Evolutionary conservation across 306 rosid species (phyloP).

Genomic region (Herpetospermum pedunculosum): DNA sequence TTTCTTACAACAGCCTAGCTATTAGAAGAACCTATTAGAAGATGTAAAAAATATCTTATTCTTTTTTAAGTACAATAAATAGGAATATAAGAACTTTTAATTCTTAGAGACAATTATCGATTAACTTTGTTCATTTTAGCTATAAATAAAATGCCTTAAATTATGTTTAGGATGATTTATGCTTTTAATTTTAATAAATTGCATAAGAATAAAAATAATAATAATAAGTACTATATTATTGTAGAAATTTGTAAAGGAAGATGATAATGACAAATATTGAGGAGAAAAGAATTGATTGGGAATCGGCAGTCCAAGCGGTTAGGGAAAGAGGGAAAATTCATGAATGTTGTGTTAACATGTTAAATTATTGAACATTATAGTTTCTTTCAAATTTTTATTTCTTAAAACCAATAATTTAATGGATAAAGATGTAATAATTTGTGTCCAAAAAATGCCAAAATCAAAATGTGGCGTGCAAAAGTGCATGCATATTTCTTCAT

Average conservation of each 20-base stretch:
- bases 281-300: not conserved
- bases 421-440: not conserved
- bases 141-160: too few species aligned
- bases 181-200: too few species aligned
- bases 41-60: too few species aligned
- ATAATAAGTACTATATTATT: not conserved
- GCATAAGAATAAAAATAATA: too few species aligned
- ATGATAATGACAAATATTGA: not conserved
- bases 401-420: conserved; percentile 1
- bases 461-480: not conserved
- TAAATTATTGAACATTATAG: not conserved
- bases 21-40: too few species aligned
- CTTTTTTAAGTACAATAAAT: too few species aligned
- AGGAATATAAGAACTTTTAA: too few species aligned
- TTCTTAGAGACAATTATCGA: too few species aligned
- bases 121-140: too few species aligned
- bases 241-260: not conserved
- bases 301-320: not conserved
- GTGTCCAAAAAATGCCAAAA: not conserved
- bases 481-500: not conserved
- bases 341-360: not conserved
- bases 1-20: too few species aligned
- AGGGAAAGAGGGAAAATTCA: not conserved
- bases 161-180: too few species aligned
- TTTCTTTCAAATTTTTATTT: not conserved